A percentile compares a stretch with the other conserved stretches of the same genome.
phyloP scores from a whole-genome alignment of 495 filamentous ascomycete species.

The Xylaria acuta region DNA sequence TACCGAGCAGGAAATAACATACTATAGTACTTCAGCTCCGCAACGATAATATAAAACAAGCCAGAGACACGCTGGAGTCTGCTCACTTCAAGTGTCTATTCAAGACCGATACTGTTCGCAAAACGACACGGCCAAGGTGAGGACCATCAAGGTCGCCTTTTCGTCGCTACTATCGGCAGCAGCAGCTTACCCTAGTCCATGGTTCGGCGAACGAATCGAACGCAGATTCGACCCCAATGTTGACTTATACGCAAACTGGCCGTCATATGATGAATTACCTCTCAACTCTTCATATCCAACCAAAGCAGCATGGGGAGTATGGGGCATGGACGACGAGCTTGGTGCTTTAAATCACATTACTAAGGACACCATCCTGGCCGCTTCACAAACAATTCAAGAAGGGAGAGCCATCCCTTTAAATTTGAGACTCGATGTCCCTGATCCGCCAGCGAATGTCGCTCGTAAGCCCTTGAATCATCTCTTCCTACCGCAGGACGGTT shows the following conservation, averaged over 20 bases:
- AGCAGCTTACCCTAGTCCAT: slow-evolving; percentile 4
- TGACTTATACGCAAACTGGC: slow-evolving; percentile 31
- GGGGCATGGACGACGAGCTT: slow-evolving; percentile 39
- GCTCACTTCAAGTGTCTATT: not conserved
- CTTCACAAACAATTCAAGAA: slow-evolving; percentile 16
- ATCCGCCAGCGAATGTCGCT: slow-evolving; percentile 12
- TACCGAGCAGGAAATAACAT: not conserved
- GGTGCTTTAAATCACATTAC: slow-evolving; percentile 43
- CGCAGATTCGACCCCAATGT: slow-evolving; percentile 18
- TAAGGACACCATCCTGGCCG: slow-evolving; percentile 27
- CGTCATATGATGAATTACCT: slow-evolving; percentile 30
- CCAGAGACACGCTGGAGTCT: not conserved
- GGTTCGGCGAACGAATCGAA: not conserved
- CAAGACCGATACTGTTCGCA: not conserved
- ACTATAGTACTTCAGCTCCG: not conserved
- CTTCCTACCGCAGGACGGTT: slow-evolving; percentile 14
- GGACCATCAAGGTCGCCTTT: not conserved
- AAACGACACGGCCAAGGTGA: not conserved
- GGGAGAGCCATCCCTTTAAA: slow-evolving; percentile 33
- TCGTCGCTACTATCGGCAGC: not conserved
- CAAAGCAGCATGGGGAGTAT: slow-evolving; percentile 43
- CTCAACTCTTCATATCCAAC: slow-evolving; percentile 30
- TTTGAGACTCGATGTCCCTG: slow-evolving; percentile 22
- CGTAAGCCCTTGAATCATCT: slow-evolving; percentile 23
- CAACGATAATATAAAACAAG: not conserved